Conservation (phyloP, 2,329 filamentous ascomycete genomes). For the Fusarium graminum region DNA sequence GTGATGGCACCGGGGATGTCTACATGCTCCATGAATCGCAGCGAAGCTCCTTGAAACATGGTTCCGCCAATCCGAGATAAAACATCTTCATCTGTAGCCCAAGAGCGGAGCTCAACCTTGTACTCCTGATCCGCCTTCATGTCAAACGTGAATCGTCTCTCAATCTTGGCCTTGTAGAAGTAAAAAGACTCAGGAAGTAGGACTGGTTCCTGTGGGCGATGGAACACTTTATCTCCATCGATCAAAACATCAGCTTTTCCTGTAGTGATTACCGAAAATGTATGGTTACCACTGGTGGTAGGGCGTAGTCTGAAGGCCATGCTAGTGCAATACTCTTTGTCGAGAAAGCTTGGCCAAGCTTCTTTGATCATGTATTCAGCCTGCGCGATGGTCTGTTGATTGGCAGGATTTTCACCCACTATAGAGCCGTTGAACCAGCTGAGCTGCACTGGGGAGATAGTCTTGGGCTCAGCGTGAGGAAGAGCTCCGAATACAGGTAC, state of each 20-base stretch:
- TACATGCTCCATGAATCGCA: slow-evolving; percentile 9
- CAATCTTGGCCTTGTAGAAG: slow-evolving; percentile 22
- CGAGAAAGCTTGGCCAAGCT: not conserved
- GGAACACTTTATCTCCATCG: not conserved
- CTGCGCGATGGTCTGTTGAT: not conserved
- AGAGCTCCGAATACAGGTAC: slow-evolving; percentile 1
- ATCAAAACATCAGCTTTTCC: not conserved
- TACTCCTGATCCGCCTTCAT: not conserved
- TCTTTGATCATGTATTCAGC: slow-evolving; percentile 14
- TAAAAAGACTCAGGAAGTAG: slow-evolving; percentile 11
- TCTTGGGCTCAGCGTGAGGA: not conserved
- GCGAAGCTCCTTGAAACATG: slow-evolving; percentile 17
- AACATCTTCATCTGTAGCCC: slow-evolving; percentile 5
- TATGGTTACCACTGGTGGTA: not conserved
- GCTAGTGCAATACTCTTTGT: not conserved
- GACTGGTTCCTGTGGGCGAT: not conserved
- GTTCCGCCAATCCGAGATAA: slow-evolving; percentile 5
- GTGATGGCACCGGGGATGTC: not conserved
- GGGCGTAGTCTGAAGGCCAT: not conserved
- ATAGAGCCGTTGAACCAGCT: not conserved
- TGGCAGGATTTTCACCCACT: not conserved
- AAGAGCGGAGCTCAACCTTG: slow-evolving; percentile 3
- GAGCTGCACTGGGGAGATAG: not conserved
- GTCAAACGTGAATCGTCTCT: not conserved
- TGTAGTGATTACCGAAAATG: not conserved